Base-by-base conservation (phyloP, 352 stramenopile species). In the Pythium aphanidermatum region DNA sequence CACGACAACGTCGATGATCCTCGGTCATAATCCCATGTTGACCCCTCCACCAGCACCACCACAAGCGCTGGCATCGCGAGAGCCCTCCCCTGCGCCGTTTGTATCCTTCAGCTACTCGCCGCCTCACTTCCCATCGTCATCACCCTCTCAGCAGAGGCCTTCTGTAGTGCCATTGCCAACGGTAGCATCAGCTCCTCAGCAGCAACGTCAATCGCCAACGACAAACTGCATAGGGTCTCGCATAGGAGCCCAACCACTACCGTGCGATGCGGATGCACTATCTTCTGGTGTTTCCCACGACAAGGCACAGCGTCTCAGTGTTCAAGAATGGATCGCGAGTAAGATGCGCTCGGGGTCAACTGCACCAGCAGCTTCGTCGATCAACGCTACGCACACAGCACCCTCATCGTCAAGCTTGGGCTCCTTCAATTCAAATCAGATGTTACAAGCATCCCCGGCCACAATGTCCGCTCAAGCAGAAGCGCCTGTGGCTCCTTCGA, bases 281-380 rank as follows among this genome's bases (percentile, higher is more conserved):
- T 37, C 67, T 2, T 65, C 65, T 2, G 77, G 77, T 1, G 77
- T 89, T 23, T 86, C 77, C 7, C 77, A 89, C 29, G 77, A 89
- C 23, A 81, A 79, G 32, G 72, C 61, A 0, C 74, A 60, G 28
- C 64, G 55, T 12, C 70, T 86, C 7, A 86, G 74, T 51, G 77
- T 89, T 6, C 68, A 89, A 35, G 72, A 89, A 40, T 86, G 75
- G 74, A 84, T 89, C 44, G 72, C 74, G 2, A 86, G 41, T 35
- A 86, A 86, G 35, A 63, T 62, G 6, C 70, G 68, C 31, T 8
- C 39, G 5, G 14, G 26, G 26, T 20, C 42, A n/a, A 19, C 28
- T 27, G 6, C n/a, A 49, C 9, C 37, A 60, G 37, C 27, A 14
- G 14, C 9, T 33, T 14, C 28, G 28, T 14, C 28, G 28, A 14